Evolutionary conservation across 176 grass and related monocot genomes (phyloP), one percentile per base, ranked within the genome.

Genomic region (Oryza meridionalis): DNA sequence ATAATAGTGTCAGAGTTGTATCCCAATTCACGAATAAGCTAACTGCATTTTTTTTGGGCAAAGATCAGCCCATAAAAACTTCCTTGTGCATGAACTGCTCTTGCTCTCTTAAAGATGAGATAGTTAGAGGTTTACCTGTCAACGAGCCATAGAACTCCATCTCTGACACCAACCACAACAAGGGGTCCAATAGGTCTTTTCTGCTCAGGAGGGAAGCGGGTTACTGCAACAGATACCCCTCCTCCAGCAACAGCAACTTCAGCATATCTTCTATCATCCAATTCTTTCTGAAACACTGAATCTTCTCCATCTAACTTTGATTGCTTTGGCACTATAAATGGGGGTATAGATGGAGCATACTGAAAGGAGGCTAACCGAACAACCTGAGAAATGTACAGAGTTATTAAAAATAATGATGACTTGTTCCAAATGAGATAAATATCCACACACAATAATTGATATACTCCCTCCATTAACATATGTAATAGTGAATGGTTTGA

Each of bases 211-310:
- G 96, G 96, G 82, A 96, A 99, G 55, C 93, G 90, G 78, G 96
- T 99, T 62, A 90, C 91, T 49, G 96, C 96, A 85, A 99, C 96
- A 87, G 93, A 93, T 17, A 99, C 91, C 42, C 96, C 96, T 91
- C 96, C 96, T 83, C 96, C 96, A 69, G 96, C 96, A 84, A 99
- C 96, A 88, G 96, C 91, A 66, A 99, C 93, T 93, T 99, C 96
- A 79, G 90, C 86, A 27, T 72, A 89, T 89, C 91, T 95, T 92
- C 89, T 94, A 69, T 96, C 96, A 85, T 99, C 96, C 77, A 91
- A 81, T 82, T 94, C 93, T 94, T 92, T 94, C 81, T 84, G 94
- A 68, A 89, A 88, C 58, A 92, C 69, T 88, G 89, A 86, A 80
- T 96, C 93, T 11, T 99, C 96, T 38, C 92, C 92, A 75, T 92